Base-by-base conservation (phyloP, 805 yeast species). In the Saccharomycopsis sp. region DNA sequence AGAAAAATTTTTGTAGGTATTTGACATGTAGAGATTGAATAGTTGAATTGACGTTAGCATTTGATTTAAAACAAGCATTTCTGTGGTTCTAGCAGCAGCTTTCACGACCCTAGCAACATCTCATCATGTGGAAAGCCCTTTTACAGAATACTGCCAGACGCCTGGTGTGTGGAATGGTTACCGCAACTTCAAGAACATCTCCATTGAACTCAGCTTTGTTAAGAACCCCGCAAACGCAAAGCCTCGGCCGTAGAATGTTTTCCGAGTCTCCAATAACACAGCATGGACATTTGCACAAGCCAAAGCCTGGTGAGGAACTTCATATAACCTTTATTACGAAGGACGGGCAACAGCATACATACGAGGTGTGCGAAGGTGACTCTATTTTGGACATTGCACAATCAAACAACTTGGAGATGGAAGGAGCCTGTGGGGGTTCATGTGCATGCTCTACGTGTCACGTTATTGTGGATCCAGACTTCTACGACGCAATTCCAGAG, bases 401-500 rank as follows among this genome's bases (percentile, higher is more conserved):
- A 73, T 95, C 94, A 2, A 73, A 91, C 68, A 87, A 91, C 66
- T 72, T 94, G 58, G 99, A 94, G 64, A 91, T 94, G 94, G 99
- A 94, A 70, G 97, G 89, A 51, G 99, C 99, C 0, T 94, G 99
- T 73, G 99, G 99, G 21, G 99, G 98, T 2, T 90, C 97, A 2
- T 94, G 99, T 77, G 99, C 99, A 1, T 94, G 99, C 70, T 91
- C 97, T 3, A 94, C 99, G 0, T 94, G 99, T 69, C 99, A 94
- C 73, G 85, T 94, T 56, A 92, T 94, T 54, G 91, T 94, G 46
- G 99, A 94, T 69, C 98, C 99, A 0, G 97, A 87, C 51, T 91
- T 76, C 70, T 94, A 90, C 72, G 99, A 94, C 68, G 80, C 75
- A 53, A 81, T 94, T 63, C 96, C 94, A 8, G 98, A 94, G 70